phyloP scores from a whole-genome alignment of 129 eudicot genomes.

The Rutidosis leptorrhynchoides region DNA sequence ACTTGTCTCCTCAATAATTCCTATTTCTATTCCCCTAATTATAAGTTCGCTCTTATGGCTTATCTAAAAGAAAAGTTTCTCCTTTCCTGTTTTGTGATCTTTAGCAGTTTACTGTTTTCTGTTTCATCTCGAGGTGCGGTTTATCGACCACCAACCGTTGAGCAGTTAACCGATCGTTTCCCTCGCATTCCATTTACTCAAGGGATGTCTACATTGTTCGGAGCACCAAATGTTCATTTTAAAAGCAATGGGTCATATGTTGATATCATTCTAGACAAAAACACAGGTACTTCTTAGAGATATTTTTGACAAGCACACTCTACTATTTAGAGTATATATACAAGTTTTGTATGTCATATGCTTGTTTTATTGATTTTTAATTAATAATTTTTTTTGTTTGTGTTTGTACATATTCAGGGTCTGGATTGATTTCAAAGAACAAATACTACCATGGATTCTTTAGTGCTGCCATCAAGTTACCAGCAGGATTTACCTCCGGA shows the following conservation, averaged over 20 bases:
- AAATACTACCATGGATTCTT: constrained; percentile 81
- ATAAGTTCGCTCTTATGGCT: constrained; percentile 34
- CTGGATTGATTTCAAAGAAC: constrained; percentile 78
- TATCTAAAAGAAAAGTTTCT: constrained; percentile 26
- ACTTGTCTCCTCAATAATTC: not conserved
- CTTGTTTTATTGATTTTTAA: not conserved
- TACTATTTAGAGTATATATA: not conserved
- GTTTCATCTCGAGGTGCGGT: constrained; percentile 50
- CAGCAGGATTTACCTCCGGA: constrained; percentile 83
- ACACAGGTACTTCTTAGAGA: constrained; percentile 42
- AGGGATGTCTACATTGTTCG: constrained; percentile 52
- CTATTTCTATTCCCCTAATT: not conserved
- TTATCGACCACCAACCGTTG: constrained; percentile 57
- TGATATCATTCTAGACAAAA: constrained; percentile 59
- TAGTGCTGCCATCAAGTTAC: constrained; percentile 79
- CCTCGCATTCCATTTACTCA: constrained; percentile 39
- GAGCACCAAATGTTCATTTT: constrained; percentile 50
- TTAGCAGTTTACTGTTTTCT: constrained; percentile 18
- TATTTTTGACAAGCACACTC: not conserved
- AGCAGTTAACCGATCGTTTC: constrained; percentile 54
- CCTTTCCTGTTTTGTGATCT: constrained; percentile 29
- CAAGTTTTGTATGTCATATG: not conserved
- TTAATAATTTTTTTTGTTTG: not conserved
- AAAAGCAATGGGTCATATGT: constrained; percentile 67
- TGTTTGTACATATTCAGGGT: constrained; percentile 38